phyloP scores from a whole-genome alignment of 352 stramenopile genomes.

The Phytophthora ramorum region DNA sequence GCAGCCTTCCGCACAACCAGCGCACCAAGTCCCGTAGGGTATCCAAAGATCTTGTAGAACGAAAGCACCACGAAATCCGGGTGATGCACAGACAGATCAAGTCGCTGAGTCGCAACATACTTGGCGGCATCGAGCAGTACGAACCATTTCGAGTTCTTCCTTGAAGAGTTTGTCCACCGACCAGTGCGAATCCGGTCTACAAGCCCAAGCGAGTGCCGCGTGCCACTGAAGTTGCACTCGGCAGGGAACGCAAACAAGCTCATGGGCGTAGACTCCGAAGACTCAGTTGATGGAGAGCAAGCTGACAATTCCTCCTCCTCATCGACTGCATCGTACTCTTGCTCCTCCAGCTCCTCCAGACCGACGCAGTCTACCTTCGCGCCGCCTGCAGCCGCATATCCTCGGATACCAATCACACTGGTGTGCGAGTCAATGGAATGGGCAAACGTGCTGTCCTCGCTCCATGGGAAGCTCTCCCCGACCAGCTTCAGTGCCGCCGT shows the following conservation, averaged over 20 bases:
- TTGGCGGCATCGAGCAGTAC: slow-evolving; percentile 81
- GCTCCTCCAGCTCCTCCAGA: slow-evolving; percentile 46
- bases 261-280: slow-evolving; percentile 9
- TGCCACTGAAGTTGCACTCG: slow-evolving; percentile 84
- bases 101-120: slow-evolving; percentile 56
- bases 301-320: not conserved
- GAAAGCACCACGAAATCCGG: slow-evolving; percentile 78
- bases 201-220: slow-evolving; percentile 53
- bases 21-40: slow-evolving; percentile 70
- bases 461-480: slow-evolving; percentile 85
- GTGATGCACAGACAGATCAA: slow-evolving; percentile 55
- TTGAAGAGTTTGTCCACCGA: slow-evolving; percentile 20
- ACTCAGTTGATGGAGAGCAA: not conserved
- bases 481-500: slow-evolving; percentile 85
- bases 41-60: slow-evolving; percentile 90
- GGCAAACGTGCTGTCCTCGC: slow-evolving; percentile 51
- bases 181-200: slow-evolving; percentile 44
- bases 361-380: slow-evolving; percentile 42
- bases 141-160: slow-evolving; percentile 48
- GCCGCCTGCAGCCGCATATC: slow-evolving; percentile 41
- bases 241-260: slow-evolving; percentile 76
- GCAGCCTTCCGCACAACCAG: slow-evolving; percentile 58
- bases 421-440: slow-evolving; percentile 77
- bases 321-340: slow-evolving; percentile 18
- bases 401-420: slow-evolving; percentile 73